Evolutionary conservation across 129 eudicot genomes (phyloP).

Genomic region (Saposhnikovia divaricata): DNA sequence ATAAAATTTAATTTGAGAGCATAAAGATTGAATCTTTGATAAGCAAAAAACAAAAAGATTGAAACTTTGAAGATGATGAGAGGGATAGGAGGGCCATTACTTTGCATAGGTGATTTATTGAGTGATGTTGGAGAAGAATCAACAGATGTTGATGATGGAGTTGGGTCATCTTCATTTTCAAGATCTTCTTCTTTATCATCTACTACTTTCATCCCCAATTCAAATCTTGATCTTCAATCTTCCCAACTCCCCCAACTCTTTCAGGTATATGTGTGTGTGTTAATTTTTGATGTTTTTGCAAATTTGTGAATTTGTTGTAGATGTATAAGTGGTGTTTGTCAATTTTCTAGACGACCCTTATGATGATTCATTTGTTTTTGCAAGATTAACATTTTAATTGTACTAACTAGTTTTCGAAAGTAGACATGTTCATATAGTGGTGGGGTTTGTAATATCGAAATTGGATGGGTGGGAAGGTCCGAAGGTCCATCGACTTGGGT

Average conservation of each 20-base stretch:
- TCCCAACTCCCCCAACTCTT: conserved; percentile 50
- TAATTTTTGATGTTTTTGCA: neutral
- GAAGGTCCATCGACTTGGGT: neutral
- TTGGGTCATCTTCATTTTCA: neutral
- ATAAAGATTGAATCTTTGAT: neutral
- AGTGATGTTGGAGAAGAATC: conserved; percentile 64
- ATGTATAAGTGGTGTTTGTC: neutral
- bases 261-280: conserved; percentile 36
- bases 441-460: neutral
- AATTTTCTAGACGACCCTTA: neutral
- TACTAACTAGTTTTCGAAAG: neutral
- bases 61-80: conserved; percentile 33
- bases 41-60: neutral
- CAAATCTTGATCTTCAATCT: conserved; percentile 32
- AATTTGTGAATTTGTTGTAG: neutral
- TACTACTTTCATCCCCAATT: conserved; percentile 6
- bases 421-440: neutral
- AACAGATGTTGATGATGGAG: conserved; percentile 18
- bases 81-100: conserved; percentile 81
- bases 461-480: neutral
- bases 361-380: neutral
- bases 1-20: neutral
- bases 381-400: neutral
- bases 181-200: conserved; percentile 7
- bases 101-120: conserved; percentile 84